Conservation (phyloP, 2,329 filamentous ascomycete genomes). For the Sodiomyces alkalinus region DNA sequence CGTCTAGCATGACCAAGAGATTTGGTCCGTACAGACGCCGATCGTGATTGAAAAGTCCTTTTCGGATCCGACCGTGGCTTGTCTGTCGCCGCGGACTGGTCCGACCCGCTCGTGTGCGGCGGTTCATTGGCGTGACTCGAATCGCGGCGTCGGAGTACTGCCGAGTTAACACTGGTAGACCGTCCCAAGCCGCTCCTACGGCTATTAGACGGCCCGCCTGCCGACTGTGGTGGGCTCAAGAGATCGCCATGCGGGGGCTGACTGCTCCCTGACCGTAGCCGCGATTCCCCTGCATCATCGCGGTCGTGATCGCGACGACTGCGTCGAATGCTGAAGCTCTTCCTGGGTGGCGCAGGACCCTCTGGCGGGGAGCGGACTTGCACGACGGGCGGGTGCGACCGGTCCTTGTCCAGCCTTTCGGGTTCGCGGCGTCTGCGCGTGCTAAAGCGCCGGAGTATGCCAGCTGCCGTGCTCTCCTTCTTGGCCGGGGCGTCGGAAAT, state of each 20-base stretch:
- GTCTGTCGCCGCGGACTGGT: conserved; percentile 49
- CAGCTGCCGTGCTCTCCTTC: conserved; percentile 77
- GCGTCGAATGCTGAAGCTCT: conserved; percentile 74
- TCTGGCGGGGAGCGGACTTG: conserved; percentile 69
- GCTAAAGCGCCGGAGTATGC: conserved; percentile 78
- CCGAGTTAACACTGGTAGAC: conserved; percentile 84
- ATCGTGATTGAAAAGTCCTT: conserved; percentile 35
- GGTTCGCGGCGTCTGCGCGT: conserved; percentile 63
- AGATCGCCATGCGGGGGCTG: conserved; percentile 67
- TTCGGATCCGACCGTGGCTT: conserved; percentile 35
- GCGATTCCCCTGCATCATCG: conserved; percentile 31
- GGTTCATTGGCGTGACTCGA: conserved; percentile 42
- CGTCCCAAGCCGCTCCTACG: conserved; percentile 60
- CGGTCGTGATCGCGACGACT: conserved; percentile 39
- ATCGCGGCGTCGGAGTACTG: conserved; percentile 57
- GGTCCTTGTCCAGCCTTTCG: conserved; percentile 44
- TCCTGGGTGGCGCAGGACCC: conserved; percentile 47
- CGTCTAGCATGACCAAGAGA: conserved; percentile 78
- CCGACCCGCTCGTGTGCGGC: conserved; percentile 63
- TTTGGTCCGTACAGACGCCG: conserved; percentile 60
- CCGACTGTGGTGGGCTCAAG: conserved; percentile 55
- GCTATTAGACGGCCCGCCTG: conserved; percentile 38
- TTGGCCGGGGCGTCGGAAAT: conserved; percentile 48
- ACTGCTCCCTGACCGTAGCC: conserved; percentile 38
- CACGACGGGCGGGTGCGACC: conserved; percentile 56